These are phyloP conservation scores for Hypholoma fasciculare DNA, from an alignment of 768 basidiomycete genomes.

Conservation along the genomic window DNA sequence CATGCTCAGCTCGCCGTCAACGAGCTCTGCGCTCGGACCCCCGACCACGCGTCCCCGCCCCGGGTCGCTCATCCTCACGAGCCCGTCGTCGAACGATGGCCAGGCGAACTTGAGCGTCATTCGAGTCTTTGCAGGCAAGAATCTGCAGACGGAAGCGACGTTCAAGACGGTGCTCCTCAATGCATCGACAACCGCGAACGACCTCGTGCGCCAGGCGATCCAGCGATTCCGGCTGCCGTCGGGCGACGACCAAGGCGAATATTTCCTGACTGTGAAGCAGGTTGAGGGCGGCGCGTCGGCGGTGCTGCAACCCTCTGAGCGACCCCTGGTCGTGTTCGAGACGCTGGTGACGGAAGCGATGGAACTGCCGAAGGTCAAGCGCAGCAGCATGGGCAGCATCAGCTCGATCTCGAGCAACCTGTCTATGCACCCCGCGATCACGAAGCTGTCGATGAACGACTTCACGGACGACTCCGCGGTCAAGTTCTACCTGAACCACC, in stretches of 20 bases:
- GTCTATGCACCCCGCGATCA: slow-evolving; percentile 94
- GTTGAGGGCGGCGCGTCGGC: slow-evolving; percentile 87
- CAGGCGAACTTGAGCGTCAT: slow-evolving; percentile 88
- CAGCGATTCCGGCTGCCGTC: slow-evolving; percentile 87
- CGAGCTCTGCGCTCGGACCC: slow-evolving; percentile 49
- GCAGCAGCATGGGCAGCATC: slow-evolving; percentile 92
- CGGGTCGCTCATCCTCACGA: slow-evolving; percentile 72
- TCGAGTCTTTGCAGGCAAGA: slow-evolving; percentile 91
- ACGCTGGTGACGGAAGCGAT: slow-evolving; percentile 76
- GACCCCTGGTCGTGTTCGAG: slow-evolving; percentile 90
- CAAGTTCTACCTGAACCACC: slow-evolving; percentile 91
- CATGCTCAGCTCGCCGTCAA: slow-evolving; percentile 46
- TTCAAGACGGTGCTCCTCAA: slow-evolving; percentile 98
- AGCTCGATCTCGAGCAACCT: slow-evolving; percentile 91
- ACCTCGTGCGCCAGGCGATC: slow-evolving; percentile 88
- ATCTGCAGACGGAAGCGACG: slow-evolving; percentile 90
- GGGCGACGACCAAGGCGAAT: slow-evolving; percentile 61
- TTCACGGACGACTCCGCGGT: slow-evolving; percentile 96
- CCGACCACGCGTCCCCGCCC: slow-evolving; percentile 63
- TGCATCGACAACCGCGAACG: slow-evolving; percentile 76
- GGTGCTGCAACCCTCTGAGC: slow-evolving; percentile 66
- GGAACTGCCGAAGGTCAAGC: slow-evolving; percentile 85
- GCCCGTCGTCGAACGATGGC: slow-evolving; percentile 55
- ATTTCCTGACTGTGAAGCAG: slow-evolving; percentile 92
- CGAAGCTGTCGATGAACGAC: slow-evolving; percentile 93